Conservation (phyloP, 208 protist species). For the Crithidia mellificae region DNA sequence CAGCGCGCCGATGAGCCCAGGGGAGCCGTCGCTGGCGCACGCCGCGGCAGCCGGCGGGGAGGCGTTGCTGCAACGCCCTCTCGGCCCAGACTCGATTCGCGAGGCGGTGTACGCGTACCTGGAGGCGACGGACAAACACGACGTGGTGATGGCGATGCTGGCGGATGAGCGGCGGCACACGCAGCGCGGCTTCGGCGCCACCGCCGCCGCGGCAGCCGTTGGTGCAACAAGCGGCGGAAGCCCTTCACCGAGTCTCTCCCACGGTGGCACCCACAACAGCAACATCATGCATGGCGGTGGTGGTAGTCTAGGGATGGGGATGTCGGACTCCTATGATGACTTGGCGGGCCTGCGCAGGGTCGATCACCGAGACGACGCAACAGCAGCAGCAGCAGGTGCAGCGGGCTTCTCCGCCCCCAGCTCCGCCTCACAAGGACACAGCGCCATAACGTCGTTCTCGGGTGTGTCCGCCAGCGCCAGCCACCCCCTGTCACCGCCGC, state of each 20-base stretch:
- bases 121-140: slow-evolving; percentile 42
- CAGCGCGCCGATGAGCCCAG: not conserved
- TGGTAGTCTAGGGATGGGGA: no score
- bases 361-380: not conserved
- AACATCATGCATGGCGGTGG: no score
- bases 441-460: not conserved
- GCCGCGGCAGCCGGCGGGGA: not conserved
- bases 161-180: slow-evolving; percentile 31
- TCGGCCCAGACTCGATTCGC: slow-evolving; percentile 31
- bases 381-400: not conserved
- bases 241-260: no score
- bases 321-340: not conserved
- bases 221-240: no score
- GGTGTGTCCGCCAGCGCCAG: not conserved
- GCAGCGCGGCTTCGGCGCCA: slow-evolving; percentile 3
- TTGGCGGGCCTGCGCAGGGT: not conserved
- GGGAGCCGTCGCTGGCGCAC: not conserved
- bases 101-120: slow-evolving; percentile 52
- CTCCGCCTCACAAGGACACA: slow-evolving; percentile 1
- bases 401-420: not conserved
- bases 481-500: slow-evolving; percentile 1
- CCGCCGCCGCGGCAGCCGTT: no score
- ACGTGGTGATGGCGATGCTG: slow-evolving; percentile 60
- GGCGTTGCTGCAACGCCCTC: slow-evolving; percentile 19
- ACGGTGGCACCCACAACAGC: no score